Base-by-base conservation (phyloP, 768 basidiomycete genomes). In the Amanita muscaria region DNA sequence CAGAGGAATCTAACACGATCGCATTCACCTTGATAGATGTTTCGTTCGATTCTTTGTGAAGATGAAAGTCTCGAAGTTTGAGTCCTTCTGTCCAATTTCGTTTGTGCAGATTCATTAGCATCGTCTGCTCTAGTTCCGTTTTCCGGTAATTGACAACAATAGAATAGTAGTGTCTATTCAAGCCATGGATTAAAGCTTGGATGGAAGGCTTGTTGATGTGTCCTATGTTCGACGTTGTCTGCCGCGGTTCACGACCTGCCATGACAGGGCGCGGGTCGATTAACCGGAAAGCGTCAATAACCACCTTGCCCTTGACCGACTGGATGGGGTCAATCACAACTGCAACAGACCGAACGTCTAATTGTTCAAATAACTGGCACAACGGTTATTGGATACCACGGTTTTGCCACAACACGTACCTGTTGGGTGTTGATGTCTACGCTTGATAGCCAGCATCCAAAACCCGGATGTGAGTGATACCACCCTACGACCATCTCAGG, bases 381-480 rank as follows among this genome's bases (percentile, higher is more conserved):
- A 29, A 43, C 39, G 32, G 31, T 36, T 38, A 47, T 47, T 44
- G 25, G 31, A 19, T 29, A 41, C 41, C 14, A 40, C 36, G 29
- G 39, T 41, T 49, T 51, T 34, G 50, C 29, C 45, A 2, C 29
- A 31, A 32, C 5, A 27, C 21, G 49, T 44, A 85, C 93, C 71
- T 98, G 96, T 58, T 99, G 96, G 3, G 96, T 99, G 65, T 97
- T 96, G 59, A 98, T 92, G 67, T 99, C 96, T 16, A 98, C 94
- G 55, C 90, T 92, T 36, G 93, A 97, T 31, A 99, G 70, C 96
- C 96, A 99, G 63, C 96, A 99, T 4, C 96, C 96, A 64, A 98
- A 99, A 29, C 96, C 96, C 44, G 96, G 96, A 71, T 99, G 96
- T 30, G 96, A 98, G 65, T 99, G 96, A 59, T 99, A 99, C 96